Evolutionary conservation across 2,329 filamentous ascomycete species (phyloP).

Genomic region (Exophiala xenobiotica): DNA sequence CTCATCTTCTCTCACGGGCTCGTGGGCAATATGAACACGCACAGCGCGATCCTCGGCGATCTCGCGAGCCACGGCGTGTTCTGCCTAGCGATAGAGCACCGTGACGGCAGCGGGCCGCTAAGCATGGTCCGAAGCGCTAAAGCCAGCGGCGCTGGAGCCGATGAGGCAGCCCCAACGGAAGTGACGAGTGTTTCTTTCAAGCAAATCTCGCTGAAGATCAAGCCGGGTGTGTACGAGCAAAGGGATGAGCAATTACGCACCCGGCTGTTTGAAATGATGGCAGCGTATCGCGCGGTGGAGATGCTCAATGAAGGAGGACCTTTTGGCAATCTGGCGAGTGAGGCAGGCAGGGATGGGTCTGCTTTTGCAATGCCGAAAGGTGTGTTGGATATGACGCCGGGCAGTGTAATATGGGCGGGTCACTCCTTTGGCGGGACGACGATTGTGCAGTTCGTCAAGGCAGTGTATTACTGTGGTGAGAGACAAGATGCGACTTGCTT

Average conservation of each 20-base stretch:
- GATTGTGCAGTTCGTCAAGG: constrained; percentile 74
- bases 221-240: constrained; percentile 62
- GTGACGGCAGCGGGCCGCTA: constrained; percentile 75
- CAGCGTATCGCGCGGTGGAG: constrained; percentile 66
- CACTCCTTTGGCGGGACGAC: constrained; percentile 81
- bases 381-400: constrained; percentile 66
- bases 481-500: neutral
- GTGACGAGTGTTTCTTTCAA: constrained; percentile 42
- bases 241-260: constrained; percentile 72
- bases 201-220: constrained; percentile 59
- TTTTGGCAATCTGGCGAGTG: constrained; percentile 39
- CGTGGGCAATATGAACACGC: constrained; percentile 76
- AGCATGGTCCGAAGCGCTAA: constrained; percentile 61
- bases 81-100: constrained; percentile 77
- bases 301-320: constrained; percentile 60
- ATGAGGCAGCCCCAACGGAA: constrained; percentile 38
- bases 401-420: constrained; percentile 71
- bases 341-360: neutral
- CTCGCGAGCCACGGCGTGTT: constrained; percentile 77
- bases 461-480: constrained; percentile 59
- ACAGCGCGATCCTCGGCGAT: constrained; percentile 79
- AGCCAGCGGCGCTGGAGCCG: constrained; percentile 6
- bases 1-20: constrained; percentile 85
- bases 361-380: constrained; percentile 52
- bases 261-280: constrained; percentile 73